Conservation (phyloP, 352 stramenopile genomes). For the Pythium guiyangense region DNA sequence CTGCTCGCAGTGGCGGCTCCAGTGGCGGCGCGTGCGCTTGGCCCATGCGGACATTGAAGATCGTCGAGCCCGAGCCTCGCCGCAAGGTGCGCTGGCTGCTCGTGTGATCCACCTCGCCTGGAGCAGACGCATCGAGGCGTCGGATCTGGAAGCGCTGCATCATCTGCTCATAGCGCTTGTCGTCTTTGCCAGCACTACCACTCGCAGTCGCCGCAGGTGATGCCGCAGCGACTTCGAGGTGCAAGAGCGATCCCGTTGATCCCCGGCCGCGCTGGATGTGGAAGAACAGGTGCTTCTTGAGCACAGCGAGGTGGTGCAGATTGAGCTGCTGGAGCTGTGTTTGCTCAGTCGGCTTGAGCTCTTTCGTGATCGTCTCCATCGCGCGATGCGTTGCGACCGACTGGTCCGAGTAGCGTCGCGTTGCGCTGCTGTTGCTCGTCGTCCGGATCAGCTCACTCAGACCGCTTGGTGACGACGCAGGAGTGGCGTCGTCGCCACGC, state of each 20-base stretch:
- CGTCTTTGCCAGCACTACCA: conserved; percentile 1
- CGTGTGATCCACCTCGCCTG: conserved; percentile 6
- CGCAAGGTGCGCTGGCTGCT: neutral
- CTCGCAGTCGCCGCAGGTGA: neutral
- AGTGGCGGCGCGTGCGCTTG: no score
- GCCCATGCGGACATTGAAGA: no score
- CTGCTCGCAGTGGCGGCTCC: no score
- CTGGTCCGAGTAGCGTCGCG: neutral
- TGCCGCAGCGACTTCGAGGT: no score
- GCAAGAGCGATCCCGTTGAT: neutral
- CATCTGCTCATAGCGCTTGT: conserved; percentile 36
- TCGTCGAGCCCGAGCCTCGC: neutral
- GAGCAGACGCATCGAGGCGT: neutral
- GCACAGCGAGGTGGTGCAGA: neutral
- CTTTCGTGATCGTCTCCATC: no score
- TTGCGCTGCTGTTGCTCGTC: neutral
- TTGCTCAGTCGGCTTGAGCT: neutral
- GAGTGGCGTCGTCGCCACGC: neutral
- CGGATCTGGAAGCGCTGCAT: conserved; percentile 53
- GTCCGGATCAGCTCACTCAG: neutral
- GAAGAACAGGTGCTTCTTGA: conserved; percentile 1
- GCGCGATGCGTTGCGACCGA: neutral
- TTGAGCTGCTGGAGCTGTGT: neutral
- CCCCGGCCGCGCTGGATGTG: neutral
- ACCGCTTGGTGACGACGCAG: no score